phyloP scores from a whole-genome alignment of 1,284 basidiomycete species.

The Nidula niveotomentosa region DNA sequence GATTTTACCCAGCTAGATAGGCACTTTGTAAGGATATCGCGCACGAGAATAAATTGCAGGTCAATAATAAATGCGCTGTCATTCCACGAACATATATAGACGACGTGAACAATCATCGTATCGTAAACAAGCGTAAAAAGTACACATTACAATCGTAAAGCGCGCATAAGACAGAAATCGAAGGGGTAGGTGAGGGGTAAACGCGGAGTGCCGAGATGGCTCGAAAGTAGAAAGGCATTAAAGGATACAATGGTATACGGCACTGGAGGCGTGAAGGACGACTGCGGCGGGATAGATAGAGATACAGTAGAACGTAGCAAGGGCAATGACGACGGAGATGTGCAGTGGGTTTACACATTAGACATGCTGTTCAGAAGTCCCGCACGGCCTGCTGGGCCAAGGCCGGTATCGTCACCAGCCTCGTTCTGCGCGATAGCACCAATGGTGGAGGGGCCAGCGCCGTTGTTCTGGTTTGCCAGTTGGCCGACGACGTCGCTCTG shows the following conservation, averaged over 20 bases:
- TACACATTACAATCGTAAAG: neutral
- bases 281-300: neutral
- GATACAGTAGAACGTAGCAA: neutral
- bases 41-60: no score
- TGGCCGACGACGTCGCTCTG: constrained; percentile 70
- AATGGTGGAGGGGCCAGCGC: constrained; percentile 34
- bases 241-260: neutral
- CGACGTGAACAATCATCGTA: no score
- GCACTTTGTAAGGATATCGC: no score
- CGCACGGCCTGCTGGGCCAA: constrained; percentile 46
- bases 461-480: constrained; percentile 25
- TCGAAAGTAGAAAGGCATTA: neutral
- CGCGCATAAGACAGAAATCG: neutral
- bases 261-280: neutral
- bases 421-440: constrained; percentile 37
- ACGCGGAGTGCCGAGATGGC: neutral
- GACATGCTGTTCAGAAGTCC: constrained; percentile 55
- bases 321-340: neutral
- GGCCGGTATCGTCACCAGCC: constrained; percentile 29
- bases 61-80: neutral
- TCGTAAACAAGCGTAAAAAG: no score
- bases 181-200: neutral
- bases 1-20: no score
- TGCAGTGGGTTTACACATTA: constrained; percentile 29
- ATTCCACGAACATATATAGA: no score